These are phyloP conservation scores for Coemansia sp. DNA, from an alignment of 192 early-diverging fungal genomes.

Conservation along the genomic window DNA sequence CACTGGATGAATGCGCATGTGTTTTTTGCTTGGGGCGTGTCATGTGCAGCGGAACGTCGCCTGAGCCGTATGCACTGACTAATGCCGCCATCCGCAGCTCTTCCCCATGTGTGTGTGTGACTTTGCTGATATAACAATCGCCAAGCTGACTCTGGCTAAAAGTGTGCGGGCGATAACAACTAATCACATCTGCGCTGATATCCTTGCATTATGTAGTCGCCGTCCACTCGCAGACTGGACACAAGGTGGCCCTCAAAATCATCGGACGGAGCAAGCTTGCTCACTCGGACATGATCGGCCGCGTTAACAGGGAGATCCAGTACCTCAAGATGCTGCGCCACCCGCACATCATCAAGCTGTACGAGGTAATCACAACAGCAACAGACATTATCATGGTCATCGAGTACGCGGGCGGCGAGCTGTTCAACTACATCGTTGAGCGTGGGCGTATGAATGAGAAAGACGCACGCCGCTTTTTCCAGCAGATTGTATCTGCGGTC, in stretches of 20 bases:
- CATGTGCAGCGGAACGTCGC: background rate
- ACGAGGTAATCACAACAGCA: constrained; percentile 95
- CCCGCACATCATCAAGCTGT: constrained; percentile 98
- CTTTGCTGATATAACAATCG: background rate
- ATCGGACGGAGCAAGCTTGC: constrained; percentile 91
- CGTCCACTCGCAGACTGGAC: constrained; percentile 91
- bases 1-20: constrained; percentile 10
- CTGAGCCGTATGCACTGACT: background rate
- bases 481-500: constrained; percentile 93
- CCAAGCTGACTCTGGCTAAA: background rate
- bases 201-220: constrained; percentile 65
- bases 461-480: constrained; percentile 89
- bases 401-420: constrained; percentile 81
- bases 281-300: constrained; percentile 91
- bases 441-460: constrained; percentile 77
- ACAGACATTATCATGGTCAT: constrained; percentile 97
- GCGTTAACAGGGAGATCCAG: constrained; percentile 97
- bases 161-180: background rate
- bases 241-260: constrained; percentile 96
- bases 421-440: constrained; percentile 85
- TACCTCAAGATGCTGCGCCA: constrained; percentile 92
- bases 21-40: background rate
- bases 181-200: background rate
- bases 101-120: background rate
- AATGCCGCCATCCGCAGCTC: background rate